Conservation (phyloP, 2,329 filamentous ascomycete species). For the Gliomastix tumulicola region DNA sequence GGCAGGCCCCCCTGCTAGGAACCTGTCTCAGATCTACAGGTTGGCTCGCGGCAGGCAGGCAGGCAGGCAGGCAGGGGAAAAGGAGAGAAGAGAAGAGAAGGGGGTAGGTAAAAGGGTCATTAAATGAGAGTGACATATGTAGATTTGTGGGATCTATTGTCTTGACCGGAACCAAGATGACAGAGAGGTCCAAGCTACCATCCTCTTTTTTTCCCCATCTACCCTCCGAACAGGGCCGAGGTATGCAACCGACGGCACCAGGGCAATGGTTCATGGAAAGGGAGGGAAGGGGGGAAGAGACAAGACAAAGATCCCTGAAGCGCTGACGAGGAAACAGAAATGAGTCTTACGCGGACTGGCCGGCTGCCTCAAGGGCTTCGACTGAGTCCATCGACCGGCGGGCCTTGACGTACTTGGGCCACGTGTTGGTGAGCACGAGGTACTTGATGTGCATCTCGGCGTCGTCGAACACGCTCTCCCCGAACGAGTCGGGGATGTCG, state of each 20-base stretch:
- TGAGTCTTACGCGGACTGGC: background rate
- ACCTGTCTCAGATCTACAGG: too few relatives aligned
- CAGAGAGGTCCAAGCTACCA: too few relatives aligned
- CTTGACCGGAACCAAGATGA: too few relatives aligned
- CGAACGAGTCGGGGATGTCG: conserved; percentile 40
- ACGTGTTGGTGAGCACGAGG: conserved; percentile 61
- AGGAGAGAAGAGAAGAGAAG: background rate
- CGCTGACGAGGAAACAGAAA: too few relatives aligned
- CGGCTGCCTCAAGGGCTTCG: conserved; percentile 1
- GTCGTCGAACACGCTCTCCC: conserved; percentile 46
- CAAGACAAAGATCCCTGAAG: background rate
- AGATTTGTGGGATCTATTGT: too few relatives aligned
- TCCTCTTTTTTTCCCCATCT: too few relatives aligned
- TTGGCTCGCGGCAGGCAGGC: too few relatives aligned
- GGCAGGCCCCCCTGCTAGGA: too few relatives aligned
- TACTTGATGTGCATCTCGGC: conserved; percentile 58
- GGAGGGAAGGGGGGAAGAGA: background rate
- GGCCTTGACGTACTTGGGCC: conserved; percentile 49
- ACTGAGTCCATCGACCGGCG: conserved; percentile 13
- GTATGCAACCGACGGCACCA: too few relatives aligned
- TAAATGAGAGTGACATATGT: too few relatives aligned
- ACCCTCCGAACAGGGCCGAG: too few relatives aligned
- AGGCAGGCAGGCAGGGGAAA: background rate
- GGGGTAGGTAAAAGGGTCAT: too few relatives aligned
- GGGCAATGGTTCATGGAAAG: conserved; percentile 1